Conservation (phyloP, 2,329 filamentous ascomycete species). For the Fusarium subtropicale region DNA sequence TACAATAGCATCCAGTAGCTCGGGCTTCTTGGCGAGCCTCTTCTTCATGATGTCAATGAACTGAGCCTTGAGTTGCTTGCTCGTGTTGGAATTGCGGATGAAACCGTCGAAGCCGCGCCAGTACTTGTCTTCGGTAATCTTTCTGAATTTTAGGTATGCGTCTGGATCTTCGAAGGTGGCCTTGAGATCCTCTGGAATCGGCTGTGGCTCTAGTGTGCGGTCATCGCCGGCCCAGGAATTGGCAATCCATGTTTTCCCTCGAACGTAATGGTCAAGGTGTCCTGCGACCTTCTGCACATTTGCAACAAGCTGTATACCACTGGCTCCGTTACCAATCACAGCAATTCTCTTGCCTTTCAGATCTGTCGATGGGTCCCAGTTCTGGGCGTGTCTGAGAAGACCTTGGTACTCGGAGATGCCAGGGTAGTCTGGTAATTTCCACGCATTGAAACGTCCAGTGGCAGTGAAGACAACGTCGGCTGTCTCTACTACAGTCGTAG, state of each 20-base stretch:
- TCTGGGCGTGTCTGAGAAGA: conserved; percentile 8
- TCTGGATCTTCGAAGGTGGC: not conserved
- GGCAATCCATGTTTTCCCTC: conserved; percentile 1
- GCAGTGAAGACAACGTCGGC: conserved; percentile 71
- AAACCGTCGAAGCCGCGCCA: conserved; percentile 1
- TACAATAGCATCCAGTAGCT: not conserved
- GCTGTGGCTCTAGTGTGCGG: not conserved
- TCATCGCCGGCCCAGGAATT: not conserved
- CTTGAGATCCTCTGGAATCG: not conserved
- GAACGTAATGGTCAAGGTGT: not conserved
- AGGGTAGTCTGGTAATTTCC: conserved; percentile 63
- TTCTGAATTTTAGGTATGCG: not conserved
- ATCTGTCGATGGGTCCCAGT: conserved; percentile 1
- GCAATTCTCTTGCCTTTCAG: conserved; percentile 1
- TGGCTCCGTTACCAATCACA: conserved; percentile 7
- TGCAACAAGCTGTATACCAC: conserved; percentile 1
- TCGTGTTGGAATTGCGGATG: not conserved
- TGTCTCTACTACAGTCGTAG: not conserved
- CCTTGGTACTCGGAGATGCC: conserved; percentile 63
- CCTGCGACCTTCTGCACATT: not conserved
- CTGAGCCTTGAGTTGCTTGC: not conserved
- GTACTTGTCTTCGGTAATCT: not conserved
- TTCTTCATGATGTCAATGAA: conserved; percentile 4
- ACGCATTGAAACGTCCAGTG: conserved; percentile 71
- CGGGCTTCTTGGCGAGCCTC: not conserved